Evolutionary conservation across 2,329 filamentous ascomycete genomes (phyloP).

Genomic region (Aspergillus carbonarius): DNA sequence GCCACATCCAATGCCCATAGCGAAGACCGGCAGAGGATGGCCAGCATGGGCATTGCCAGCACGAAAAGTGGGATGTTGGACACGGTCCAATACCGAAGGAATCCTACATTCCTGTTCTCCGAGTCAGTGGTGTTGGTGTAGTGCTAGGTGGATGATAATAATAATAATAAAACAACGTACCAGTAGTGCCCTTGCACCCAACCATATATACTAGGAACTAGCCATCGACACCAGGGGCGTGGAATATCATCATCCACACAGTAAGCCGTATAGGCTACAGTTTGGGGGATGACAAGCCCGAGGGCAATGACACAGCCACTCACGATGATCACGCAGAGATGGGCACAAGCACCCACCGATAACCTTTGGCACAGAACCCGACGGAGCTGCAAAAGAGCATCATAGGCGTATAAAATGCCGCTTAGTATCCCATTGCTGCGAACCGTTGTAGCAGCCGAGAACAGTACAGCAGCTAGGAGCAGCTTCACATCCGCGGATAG

Average conservation of each 20-base stretch:
- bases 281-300: constrained; percentile 71
- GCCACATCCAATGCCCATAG: constrained; percentile 40
- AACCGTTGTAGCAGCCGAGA: constrained; percentile 71
- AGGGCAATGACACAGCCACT: constrained; percentile 67
- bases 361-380: constrained; percentile 42
- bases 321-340: constrained; percentile 59
- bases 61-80: constrained; percentile 85
- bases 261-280: constrained; percentile 70
- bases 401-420: constrained; percentile 71
- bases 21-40: constrained; percentile 64
- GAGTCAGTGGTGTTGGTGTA: constrained; percentile 15
- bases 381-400: constrained; percentile 49
- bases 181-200: constrained; percentile 91
- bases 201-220: constrained; percentile 82
- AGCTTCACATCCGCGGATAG: constrained; percentile 49
- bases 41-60: constrained; percentile 75
- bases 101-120: constrained; percentile 72
- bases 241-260: constrained; percentile 49
- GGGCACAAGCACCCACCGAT: constrained; percentile 46
- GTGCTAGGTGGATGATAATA: neutral
- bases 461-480: constrained; percentile 64
- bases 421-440: constrained; percentile 86
- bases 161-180: too few relatives aligned
- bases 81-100: constrained; percentile 85
- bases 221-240: constrained; percentile 71